Evolutionary conservation across 345 rosid species (phyloP), one percentile per base, ranked within the genome.

Genomic region (Syzygium oleosum): DNA sequence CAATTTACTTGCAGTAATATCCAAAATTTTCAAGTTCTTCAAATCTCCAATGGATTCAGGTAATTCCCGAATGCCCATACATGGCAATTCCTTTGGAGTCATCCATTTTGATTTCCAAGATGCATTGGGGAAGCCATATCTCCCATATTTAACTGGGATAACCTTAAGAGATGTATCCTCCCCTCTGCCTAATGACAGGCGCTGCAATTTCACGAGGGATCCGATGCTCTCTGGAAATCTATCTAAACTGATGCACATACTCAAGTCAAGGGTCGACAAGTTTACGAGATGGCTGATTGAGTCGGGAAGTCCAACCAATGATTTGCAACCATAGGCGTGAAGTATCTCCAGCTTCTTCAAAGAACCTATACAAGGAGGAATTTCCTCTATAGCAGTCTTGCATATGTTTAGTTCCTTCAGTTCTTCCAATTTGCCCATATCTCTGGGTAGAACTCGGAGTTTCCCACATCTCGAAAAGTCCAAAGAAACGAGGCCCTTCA

Each of bases 41-140:
- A 65, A 29, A 65, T 65, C 77, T 29, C 77, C 77, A 65, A 65
- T 16, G 77, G 6, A 65, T 65, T 65, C 12, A 65, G 22, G 65
- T 58, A 58, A n/a, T 58, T 58, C 1, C 3, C 1, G 0, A 58
- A 58, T 58, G 65, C 0, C 27, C 0, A 0, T 58, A 4, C 29
- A 55, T 55, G 25, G 25, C 25, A 41, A 41, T 41, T 41, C 41
- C 41, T 38, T 38, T 38, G 41, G 41, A 38, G 41, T 38, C 41
- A 38, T 38, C 41, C 41, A 38, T 38, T 38, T 38, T 38, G 41
- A 38, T 38, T 38, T 38, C 41, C 41, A 38, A 38, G 3, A 38
- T 4, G 43, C 43, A 41, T 41, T 41, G 5, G 43, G 6, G 43
- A 41, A 41, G 43, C 43, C 43, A 4, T 4, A 4, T 4, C 43